Base-by-base conservation (phyloP, 2,329 filamentous ascomycete genomes). In the Beauveria rudraprayagi region DNA sequence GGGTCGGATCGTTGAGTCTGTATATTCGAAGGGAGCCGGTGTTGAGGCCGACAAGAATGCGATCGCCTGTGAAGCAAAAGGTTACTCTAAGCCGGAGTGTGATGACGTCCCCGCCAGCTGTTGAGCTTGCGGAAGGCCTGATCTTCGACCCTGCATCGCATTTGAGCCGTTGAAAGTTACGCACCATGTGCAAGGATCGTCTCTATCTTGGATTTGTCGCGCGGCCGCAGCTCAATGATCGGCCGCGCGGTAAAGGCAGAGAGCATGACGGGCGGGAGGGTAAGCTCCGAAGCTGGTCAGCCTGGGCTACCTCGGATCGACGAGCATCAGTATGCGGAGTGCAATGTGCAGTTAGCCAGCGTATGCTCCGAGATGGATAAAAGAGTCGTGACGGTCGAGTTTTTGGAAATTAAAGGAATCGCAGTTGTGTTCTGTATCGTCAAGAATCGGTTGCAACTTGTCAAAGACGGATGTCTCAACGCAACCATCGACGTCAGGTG, bases 171-270 rank as follows among this genome's bases (percentile, higher is more conserved):
- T 8, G 6, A 51, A 60, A 51, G 52, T 37, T 60, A 64, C 75
- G 62, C 81, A 91, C 89, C 92, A 76, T 96, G 91, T 64, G 93
- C 91, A 53, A 97, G 83, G 67, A 99, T 91, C 55, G 91, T 94
- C 77, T 99, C 94, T 76, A 99, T 96, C 80, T 89, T 94, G 66
- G 91, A 95, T 80, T 95, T 97, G 84, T 97, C 93, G 75, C 91
- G 88, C 75, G 87, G 87, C 78, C 90, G 92, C 70, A 99, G 89
- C 89, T 99, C 94, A 81, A 97, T 90, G 74, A 99, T 93, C 66
- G 92, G 90, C 71, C 91, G 90, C 79, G 94, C 92, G 68, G 90
- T 96, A 78, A 99, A 99, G 72, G 94, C 94, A 77, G 93, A 95
- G 77, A 99, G 88, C 94, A 97, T 97, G 76, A 80, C 80, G 73